These are phyloP conservation scores for Paspalum vaginatum DNA, from an alignment of 176 grass and related monocot genomes.

Conservation along the genomic window DNA sequence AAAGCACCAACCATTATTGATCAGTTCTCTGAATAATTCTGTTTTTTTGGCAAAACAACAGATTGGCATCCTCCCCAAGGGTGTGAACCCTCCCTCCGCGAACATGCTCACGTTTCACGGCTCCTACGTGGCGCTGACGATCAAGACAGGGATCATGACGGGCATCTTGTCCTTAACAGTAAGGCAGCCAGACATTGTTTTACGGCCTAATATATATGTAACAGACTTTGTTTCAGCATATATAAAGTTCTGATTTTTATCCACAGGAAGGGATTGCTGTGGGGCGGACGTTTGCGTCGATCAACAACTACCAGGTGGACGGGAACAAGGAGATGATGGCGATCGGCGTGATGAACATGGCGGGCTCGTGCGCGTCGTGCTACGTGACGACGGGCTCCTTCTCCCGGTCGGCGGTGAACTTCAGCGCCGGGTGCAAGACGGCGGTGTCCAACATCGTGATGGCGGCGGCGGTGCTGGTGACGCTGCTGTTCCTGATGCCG, in stretches of 20 bases:
- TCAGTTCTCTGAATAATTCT: no score
- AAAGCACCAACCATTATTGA: no score
- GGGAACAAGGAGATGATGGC: slow-evolving; percentile 99
- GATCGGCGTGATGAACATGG: slow-evolving; percentile 98
- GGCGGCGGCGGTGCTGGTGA: slow-evolving; percentile 85
- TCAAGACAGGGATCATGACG: slow-evolving; percentile 94
- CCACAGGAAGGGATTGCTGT: slow-evolving; percentile 95
- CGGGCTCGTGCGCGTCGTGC: slow-evolving; percentile 88
- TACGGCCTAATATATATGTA: no score
- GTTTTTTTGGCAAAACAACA: slow-evolving; percentile 1
- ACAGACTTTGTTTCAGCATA: background rate
- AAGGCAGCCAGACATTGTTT: slow-evolving; percentile 15
- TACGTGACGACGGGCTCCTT: slow-evolving; percentile 98
- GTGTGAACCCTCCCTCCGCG: slow-evolving; percentile 88
- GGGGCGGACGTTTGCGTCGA: slow-evolving; percentile 89
- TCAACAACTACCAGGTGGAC: slow-evolving; percentile 99
- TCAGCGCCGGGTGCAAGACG: slow-evolving; percentile 88
- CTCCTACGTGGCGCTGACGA: slow-evolving; percentile 74
- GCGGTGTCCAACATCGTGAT: slow-evolving; percentile 94
- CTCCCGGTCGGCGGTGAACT: slow-evolving; percentile 95
- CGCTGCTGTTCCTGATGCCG: slow-evolving; percentile 97
- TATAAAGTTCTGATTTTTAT: background rate
- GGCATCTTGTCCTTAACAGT: slow-evolving; percentile 94
- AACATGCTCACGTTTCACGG: slow-evolving; percentile 88
- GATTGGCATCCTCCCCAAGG: slow-evolving; percentile 82